Evolutionary conservation across 768 basidiomycete genomes (phyloP).

Genomic region (Boletus pseudopeckii): DNA sequence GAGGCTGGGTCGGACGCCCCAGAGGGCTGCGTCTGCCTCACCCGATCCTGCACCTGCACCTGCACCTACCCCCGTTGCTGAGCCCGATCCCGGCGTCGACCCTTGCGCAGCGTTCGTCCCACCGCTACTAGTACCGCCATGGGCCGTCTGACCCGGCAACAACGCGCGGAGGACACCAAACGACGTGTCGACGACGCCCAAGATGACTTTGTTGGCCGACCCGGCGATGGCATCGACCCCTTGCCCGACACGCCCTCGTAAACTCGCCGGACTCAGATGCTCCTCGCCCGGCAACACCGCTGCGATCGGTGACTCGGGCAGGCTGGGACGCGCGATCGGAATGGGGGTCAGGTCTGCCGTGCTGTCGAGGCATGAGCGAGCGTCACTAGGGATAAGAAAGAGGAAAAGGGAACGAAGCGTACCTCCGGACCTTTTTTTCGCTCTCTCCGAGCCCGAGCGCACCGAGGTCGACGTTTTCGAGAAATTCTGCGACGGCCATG

Average conservation of each 20-base stretch:
- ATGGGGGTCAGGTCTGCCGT: constrained; percentile 82
- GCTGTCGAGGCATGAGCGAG: constrained; percentile 35
- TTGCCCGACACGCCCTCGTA: constrained; percentile 77
- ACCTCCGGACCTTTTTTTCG: constrained; percentile 58
- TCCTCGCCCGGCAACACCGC: constrained; percentile 42
- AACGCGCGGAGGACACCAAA: constrained; percentile 84
- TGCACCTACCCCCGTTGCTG: not conserved
- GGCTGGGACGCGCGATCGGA: constrained; percentile 54
- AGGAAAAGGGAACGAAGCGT: not conserved
- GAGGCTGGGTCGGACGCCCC: constrained; percentile 47
- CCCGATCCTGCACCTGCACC: not conserved
- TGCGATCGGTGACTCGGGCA: constrained; percentile 42
- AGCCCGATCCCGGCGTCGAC: not conserved
- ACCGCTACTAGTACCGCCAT: not conserved
- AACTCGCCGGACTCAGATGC: constrained; percentile 45
- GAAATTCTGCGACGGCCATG: constrained; percentile 92
- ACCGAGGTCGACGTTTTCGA: constrained; percentile 89
- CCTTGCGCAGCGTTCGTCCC: constrained; percentile 18
- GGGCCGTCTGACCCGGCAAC: constrained; percentile 44
- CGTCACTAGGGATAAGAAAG: not conserved
- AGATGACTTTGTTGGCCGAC: constrained; percentile 75
- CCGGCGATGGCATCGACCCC: constrained; percentile 76
- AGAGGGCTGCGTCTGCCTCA: constrained; percentile 14
- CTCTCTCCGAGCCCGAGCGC: constrained; percentile 62
- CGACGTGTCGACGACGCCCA: constrained; percentile 85